Conservation (phyloP, 352 stramenopile species). For the Phytophthora pinifolia region DNA sequence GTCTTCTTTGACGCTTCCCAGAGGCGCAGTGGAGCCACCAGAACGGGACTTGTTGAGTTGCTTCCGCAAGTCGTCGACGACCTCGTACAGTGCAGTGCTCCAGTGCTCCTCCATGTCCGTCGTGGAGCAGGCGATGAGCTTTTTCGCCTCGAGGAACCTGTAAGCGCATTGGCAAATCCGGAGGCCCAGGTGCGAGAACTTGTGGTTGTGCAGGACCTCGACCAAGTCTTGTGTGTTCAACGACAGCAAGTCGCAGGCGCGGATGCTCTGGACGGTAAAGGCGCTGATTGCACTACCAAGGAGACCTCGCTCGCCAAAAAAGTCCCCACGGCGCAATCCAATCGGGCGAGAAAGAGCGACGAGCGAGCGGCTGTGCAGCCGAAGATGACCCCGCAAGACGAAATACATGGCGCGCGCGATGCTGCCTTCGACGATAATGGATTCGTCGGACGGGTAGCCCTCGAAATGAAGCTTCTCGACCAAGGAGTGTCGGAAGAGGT, state of each 20-base stretch:
- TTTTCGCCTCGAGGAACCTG: slow-evolving; percentile 12
- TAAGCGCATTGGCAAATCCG: slow-evolving; percentile 24
- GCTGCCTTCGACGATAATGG: slow-evolving; percentile 56
- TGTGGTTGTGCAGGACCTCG: slow-evolving; percentile 33
- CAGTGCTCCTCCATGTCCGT: slow-evolving; percentile 34
- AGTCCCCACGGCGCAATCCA: slow-evolving; percentile 39
- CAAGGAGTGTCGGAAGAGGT: slow-evolving; percentile 29
- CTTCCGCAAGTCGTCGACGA: slow-evolving; percentile 16
- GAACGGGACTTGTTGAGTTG: slow-evolving; percentile 4
- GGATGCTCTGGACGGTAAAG: slow-evolving; percentile 35
- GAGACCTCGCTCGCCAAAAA: slow-evolving; percentile 63
- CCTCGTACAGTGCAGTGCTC: slow-evolving; percentile 17
- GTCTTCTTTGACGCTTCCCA: slow-evolving; percentile 9
- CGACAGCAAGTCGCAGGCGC: slow-evolving; percentile 32
- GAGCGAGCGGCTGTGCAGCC: slow-evolving; percentile 33
- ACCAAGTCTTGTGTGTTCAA: slow-evolving; percentile 47
- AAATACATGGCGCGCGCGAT: slow-evolving; percentile 71
- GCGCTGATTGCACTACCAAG: slow-evolving; percentile 46
- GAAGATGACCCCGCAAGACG: slow-evolving; percentile 57
- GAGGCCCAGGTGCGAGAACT: slow-evolving; percentile 23
- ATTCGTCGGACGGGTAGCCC: slow-evolving; percentile 61
- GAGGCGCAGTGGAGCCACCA: not conserved
- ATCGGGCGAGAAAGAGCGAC: slow-evolving; percentile 22
- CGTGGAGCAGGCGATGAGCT: slow-evolving; percentile 15
- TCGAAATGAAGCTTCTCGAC: slow-evolving; percentile 58